Percentiles rank a stretch among this genome's conserved stretches.
Conservation (phyloP, 345 rosid genomes). For the Syzygium aromaticum region DNA sequence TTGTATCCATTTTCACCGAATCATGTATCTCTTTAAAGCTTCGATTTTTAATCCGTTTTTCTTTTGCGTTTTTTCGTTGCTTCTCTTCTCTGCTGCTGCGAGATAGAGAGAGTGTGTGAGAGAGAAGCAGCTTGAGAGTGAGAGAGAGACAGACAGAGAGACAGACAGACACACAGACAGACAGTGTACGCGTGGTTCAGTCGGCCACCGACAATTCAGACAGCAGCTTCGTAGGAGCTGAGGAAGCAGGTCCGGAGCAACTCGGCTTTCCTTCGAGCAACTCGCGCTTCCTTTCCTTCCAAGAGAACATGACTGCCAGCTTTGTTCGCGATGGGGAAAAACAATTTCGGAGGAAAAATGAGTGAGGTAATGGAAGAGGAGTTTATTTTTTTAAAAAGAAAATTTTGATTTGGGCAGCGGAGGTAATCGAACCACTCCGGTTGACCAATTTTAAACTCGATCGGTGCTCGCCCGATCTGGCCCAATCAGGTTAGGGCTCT, state of each 20-base stretch:
- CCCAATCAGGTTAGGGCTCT: no score
- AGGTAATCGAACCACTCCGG: no score
- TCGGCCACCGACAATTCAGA: background rate
- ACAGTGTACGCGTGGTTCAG: background rate
- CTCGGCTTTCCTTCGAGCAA: background rate
- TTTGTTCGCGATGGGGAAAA: no score
- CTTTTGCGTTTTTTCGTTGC: background rate
- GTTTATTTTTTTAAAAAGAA: no score
- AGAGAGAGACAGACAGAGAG: background rate
- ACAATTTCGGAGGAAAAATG: no score
- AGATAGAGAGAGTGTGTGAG: background rate
- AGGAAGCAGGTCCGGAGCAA: background rate
- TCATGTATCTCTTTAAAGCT: background rate
- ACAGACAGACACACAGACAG: background rate
- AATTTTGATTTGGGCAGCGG: no score
- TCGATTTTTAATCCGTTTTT: background rate
- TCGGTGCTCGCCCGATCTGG: no score
- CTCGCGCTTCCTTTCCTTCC: background rate
- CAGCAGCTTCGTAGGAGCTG: background rate
- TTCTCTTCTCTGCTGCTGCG: background rate
- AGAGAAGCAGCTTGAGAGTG: background rate
- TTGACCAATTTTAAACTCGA: fast-evolving
- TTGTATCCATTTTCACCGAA: background rate
- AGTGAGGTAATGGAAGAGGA: no score
- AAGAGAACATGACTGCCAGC: no score